Base-by-base conservation (phyloP, 805 yeast species). In the Wickerhamomyces hampshirensis region DNA sequence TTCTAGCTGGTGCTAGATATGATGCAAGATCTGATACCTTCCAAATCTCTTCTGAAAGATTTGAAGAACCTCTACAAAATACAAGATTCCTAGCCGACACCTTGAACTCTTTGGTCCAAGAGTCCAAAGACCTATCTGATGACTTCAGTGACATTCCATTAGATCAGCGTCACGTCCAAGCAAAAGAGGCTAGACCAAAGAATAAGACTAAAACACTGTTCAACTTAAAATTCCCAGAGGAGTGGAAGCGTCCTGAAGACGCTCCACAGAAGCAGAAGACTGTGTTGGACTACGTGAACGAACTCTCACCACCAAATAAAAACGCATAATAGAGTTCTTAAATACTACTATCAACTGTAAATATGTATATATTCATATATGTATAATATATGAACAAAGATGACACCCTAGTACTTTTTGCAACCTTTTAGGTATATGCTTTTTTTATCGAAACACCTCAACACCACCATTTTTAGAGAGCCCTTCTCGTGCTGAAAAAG, bases 31-130 rank as follows among this genome's bases (percentile, higher is more conserved):
- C 71, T 1, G 81, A 84, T 51, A 57, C 60, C 13, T 70, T 91
- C 51, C 75, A 72, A 47, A 73, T 88, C 60, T 68, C 85, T n/a
- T 62, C 76, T 23, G 79, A 73, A 34, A 71, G 71, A 50, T 85
- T 71, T 58, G 68, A 76, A 6, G 85, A 86, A 51, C 81, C 95
- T 28, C 75, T 94, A 2, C 97, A 91, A 61, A 93, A 93, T 61
- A 84, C 91, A 33, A 73, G 83, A 46, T 78, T 70, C 57, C 63
- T 86, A 44, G 78, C 80, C 14, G 83, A 77, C 37, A 68, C 77
- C 18, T 66, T 88, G 45, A 72, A 73, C 47, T 69, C 69, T 38
- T 65, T 93, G 33, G 52, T 89, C 19, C 56, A 57, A 18, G 89
- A 79, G 50, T 66, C 95, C 6, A 83, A 77, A 51, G 82, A 76